Base-by-base conservation (phyloP, 2,329 filamentous ascomycete species). In the Leptographium wingfieldii region DNA sequence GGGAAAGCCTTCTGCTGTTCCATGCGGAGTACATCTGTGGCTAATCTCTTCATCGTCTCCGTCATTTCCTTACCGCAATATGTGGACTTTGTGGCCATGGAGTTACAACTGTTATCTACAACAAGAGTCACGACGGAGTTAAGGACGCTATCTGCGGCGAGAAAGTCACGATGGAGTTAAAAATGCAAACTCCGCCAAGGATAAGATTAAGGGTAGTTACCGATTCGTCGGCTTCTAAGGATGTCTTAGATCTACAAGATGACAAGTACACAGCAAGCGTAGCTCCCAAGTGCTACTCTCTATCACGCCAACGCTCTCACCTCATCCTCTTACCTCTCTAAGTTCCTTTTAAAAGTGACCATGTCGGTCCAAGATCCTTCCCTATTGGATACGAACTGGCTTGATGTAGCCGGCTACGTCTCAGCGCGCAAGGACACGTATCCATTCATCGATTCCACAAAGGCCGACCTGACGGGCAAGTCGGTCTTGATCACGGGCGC, bases 371-470 rank as follows among this genome's bases (percentile, higher is more conserved):
- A 49, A 49, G 46, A 49, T 49, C 46, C 46, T 49, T 22, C 46
- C 46, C 46, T 49, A 22, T 19, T 16, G 3, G 46, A 49, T 19
- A 49, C 46, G 19, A 49, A 49, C 9, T 49, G 46, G 46, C 46
- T 19, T 22, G 19, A 16, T 22, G 46, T 49, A 11, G 46, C 46
- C 6, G n/a, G 46, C 46, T 49, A 49, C 22, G 46, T 49, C 19
- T 49, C 46, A 19, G 46, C 46, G 46, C 46, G 19, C 35, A 43
- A 59, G n/a, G 46, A 72, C 67, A 63, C 62, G 3, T 63, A 63
- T 25, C 60, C 61, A 19, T 59, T 56, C 31, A 63, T 63, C 54
- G 35, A 53, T 27, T 54, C 62, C 14, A 35, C 52, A 16, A 57
- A 62, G 22, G 25, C 43, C 33, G 52, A 64, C 59, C 57, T 61